A percentile compares a stretch with the other conserved stretches of the same genome.
Evolutionary conservation across 257 asterid genomes (phyloP).

Genomic region (Solanum etuberosum): DNA sequence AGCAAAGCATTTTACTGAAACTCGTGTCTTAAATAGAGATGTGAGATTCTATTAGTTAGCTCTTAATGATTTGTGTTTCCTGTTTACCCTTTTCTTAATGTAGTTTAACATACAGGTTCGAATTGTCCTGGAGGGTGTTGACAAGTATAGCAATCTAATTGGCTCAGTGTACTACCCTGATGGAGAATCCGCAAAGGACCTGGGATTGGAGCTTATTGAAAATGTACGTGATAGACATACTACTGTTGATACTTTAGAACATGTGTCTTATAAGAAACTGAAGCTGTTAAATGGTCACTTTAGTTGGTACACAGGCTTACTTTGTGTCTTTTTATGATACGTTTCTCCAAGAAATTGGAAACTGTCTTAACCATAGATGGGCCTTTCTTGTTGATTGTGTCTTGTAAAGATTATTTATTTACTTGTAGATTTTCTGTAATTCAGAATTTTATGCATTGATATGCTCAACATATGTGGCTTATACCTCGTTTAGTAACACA

Average conservation of each 20-base stretch:
- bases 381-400: neutral
- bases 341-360: neutral
- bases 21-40: slow-evolving; percentile 87
- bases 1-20: slow-evolving; percentile 93
- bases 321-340: neutral
- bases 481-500: neutral
- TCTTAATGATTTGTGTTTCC: neutral
- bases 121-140: slow-evolving; percentile 92
- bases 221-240: slow-evolving; percentile 31
- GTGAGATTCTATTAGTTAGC: slow-evolving; percentile 28
- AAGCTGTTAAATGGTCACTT: neutral
- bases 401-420: neutral
- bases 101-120: slow-evolving; percentile 52
- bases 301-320: neutral
- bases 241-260: neutral
- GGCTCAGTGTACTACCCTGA: slow-evolving; percentile 87
- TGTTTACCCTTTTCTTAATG: neutral
- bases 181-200: slow-evolving; percentile 81
- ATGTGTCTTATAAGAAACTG: neutral
- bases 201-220: slow-evolving; percentile 89
- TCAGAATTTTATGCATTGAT: neutral
- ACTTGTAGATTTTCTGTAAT: neutral
- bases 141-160: slow-evolving; percentile 78
- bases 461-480: neutral
- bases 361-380: neutral